Conservation (phyloP, 1,284 basidiomycete species). For the Malassezia pachydermatis region DNA sequence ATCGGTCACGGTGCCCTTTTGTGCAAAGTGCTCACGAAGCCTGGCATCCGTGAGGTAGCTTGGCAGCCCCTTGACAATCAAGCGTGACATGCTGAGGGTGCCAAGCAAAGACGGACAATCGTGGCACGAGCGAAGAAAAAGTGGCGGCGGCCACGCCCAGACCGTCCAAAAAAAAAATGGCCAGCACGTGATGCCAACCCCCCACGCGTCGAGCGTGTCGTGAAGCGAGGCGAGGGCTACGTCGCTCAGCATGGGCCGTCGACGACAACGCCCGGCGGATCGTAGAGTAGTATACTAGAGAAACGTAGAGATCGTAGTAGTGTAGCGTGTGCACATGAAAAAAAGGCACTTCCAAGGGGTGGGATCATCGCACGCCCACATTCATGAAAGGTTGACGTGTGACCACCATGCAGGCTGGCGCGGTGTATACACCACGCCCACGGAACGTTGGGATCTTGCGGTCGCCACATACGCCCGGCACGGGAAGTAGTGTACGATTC, state of each 20-base stretch:
- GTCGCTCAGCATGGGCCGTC: too few species aligned
- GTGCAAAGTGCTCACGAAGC: constrained; percentile 61
- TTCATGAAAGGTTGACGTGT: background rate
- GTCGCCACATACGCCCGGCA: constrained; percentile 20
- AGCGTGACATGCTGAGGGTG: constrained; percentile 58
- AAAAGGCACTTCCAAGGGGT: too few species aligned
- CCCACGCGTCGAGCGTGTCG: too few species aligned
- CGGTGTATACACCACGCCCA: constrained; percentile 5
- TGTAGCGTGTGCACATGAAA: too few species aligned
- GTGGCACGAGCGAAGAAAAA: background rate
- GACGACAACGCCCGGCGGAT: too few species aligned
- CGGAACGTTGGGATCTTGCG: constrained; percentile 17
- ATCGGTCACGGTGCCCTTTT: constrained; percentile 61
- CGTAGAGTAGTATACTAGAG: too few species aligned
- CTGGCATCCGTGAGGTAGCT: constrained; percentile 60
- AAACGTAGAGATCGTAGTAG: too few species aligned
- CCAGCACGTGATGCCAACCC: constrained; percentile 5
- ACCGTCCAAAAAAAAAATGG: too few species aligned
- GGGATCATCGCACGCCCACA: too few species aligned
- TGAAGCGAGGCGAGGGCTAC: too few species aligned
- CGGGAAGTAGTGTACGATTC: constrained; percentile 22
- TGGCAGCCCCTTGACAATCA: constrained; percentile 83
- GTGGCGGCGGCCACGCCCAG: too few species aligned
- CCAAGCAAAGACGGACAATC: background rate
- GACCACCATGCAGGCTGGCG: constrained; percentile 7